Evolutionary conservation across 805 yeast genomes (phyloP).

Genomic region (Teunomyces barrocoloradensis): DNA sequence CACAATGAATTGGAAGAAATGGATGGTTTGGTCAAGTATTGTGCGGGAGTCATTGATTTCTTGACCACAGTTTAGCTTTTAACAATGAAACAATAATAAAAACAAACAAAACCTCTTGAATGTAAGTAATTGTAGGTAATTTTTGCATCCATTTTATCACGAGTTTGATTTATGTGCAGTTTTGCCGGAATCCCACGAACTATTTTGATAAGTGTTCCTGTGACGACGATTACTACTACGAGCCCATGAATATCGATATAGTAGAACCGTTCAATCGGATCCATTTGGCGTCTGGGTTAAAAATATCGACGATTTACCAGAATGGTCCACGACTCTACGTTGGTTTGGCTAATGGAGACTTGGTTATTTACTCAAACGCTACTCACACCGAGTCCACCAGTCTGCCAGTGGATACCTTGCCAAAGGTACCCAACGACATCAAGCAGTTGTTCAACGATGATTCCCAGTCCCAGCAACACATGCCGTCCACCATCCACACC

Average conservation of each 20-base stretch:
- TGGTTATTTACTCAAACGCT: slow-evolving; percentile 10
- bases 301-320: slow-evolving; percentile 24
- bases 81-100: not conserved
- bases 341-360: slow-evolving; percentile 38
- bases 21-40: slow-evolving; percentile 71
- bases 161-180: not conserved
- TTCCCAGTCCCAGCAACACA: slow-evolving; percentile 3
- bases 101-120: not conserved
- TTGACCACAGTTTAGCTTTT: slow-evolving; percentile 40
- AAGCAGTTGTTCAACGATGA: slow-evolving; percentile 20
- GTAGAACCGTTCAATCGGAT: slow-evolving; percentile 36
- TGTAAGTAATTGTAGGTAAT: too few relatives aligned
- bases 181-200: not conserved
- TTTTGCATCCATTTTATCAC: too few relatives aligned
- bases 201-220: not conserved
- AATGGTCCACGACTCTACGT: slow-evolving; percentile 20
- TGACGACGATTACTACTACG: not conserved
- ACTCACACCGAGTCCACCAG: not conserved
- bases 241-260: slow-evolving; percentile 36
- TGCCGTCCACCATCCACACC: slow-evolving; percentile 19
- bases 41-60: slow-evolving; percentile 74
- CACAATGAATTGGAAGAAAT: slow-evolving; percentile 43
- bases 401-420: not conserved
- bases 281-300: slow-evolving; percentile 21
- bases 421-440: slow-evolving; percentile 18